These are phyloP conservation scores for Coix lacrymajobi DNA, from an alignment of 176 grass and related monocot genomes.

Conservation along the genomic window DNA sequence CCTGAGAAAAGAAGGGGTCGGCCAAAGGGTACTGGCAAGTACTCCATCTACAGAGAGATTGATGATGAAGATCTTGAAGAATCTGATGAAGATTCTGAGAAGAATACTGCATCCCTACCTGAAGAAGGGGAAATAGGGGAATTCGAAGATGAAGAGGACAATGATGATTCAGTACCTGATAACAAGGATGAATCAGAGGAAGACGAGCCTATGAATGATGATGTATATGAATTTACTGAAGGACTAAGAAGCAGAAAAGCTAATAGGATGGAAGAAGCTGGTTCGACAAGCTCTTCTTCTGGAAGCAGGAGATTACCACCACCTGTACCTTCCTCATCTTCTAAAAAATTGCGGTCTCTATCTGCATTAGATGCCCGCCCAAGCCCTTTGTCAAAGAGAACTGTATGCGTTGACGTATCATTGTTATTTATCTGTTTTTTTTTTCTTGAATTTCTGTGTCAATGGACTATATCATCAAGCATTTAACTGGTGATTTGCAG, in stretches of 20 bases:
- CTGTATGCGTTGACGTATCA: conserved; percentile 38
- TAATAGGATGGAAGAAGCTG: conserved; percentile 67
- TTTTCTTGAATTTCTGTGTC: conserved; percentile 9
- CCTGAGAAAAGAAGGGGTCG: conserved; percentile 68
- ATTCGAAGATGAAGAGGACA: conserved; percentile 80
- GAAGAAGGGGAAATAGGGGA: conserved; percentile 82
- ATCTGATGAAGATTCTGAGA: conserved; percentile 77
- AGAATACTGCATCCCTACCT: conserved; percentile 42
- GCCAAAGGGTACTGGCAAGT: conserved; percentile 47
- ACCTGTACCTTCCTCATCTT: conserved; percentile 59
- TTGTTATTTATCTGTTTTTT: conserved; percentile 4
- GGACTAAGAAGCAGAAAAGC: conserved; percentile 33
- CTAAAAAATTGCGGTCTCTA: conserved; percentile 78
- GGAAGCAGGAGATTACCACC: conserved; percentile 72
- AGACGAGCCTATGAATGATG: conserved; percentile 46
- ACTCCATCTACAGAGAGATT: conserved; percentile 80
- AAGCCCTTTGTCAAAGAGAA: conserved; percentile 59
- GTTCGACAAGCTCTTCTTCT: conserved; percentile 86
- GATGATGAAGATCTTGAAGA: conserved; percentile 83
- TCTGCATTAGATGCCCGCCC: conserved; percentile 84
- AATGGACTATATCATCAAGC: conserved; percentile 2
- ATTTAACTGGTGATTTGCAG: conserved; percentile 50
- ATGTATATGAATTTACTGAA: conserved; percentile 34
- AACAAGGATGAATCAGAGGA: conserved; percentile 78
- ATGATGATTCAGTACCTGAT: conserved; percentile 52